Conservation (phyloP, 2,329 filamentous ascomycete species). For the Westerdykella aurantiaca region DNA sequence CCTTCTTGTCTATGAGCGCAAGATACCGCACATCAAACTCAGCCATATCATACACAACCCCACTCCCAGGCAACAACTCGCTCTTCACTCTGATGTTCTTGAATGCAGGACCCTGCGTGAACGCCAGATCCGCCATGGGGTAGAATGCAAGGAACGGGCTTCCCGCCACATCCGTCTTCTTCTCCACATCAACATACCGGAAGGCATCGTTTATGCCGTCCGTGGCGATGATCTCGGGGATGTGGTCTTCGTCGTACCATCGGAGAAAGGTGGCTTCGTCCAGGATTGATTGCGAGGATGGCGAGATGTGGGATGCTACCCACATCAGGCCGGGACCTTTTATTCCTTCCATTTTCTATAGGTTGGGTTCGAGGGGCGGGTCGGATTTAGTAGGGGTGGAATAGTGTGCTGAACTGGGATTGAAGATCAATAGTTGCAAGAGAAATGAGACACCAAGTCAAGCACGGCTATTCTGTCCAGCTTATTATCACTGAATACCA, state of each 20-base stretch:
- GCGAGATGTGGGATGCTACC: constrained; percentile 24
- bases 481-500: no score
- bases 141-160: constrained; percentile 37
- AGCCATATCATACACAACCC: constrained; percentile 25
- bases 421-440: no score
- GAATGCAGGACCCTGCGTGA: constrained; percentile 32
- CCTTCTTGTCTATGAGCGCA: constrained; percentile 11
- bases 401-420: no score
- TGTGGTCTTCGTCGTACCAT: constrained; percentile 41
- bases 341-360: constrained; percentile 3
- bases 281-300: constrained; percentile 20
- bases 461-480: no score
- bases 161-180: constrained; percentile 6
- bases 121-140: constrained; percentile 34
- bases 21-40: constrained; percentile 27
- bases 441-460: no score
- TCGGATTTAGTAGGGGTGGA: no score
- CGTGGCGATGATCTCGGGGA: constrained; percentile 33
- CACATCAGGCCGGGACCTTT: constrained; percentile 30
- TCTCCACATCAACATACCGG: constrained; percentile 28
- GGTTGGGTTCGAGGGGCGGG: neutral
- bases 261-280: constrained; percentile 26
- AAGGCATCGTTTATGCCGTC: constrained; percentile 30
- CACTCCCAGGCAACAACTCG: constrained; percentile 21
- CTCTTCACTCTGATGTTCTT: constrained; percentile 31